A percentile compares a stretch with the other conserved stretches of the same genome.
These are phyloP conservation scores for Pythium pyrilobum DNA, from an alignment of 352 stramenopile genomes.

Conservation along the genomic window DNA sequence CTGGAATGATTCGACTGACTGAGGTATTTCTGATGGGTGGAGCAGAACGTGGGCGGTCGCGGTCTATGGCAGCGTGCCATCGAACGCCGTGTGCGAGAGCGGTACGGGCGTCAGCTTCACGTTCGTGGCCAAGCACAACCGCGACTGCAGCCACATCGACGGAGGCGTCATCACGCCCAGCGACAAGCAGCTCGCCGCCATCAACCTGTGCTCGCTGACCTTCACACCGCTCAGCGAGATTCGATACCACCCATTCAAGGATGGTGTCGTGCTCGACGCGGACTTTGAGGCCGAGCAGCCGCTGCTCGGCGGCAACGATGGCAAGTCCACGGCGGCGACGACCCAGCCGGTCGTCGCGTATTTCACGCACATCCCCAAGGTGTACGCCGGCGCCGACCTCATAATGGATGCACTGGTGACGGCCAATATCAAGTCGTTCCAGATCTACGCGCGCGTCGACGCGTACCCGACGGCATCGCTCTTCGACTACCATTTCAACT, in stretches of 20 bases:
- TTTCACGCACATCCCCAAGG: slow-evolving; percentile 13
- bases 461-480: slow-evolving; percentile 16
- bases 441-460: slow-evolving; percentile 25
- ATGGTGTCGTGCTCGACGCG: slow-evolving; percentile 8
- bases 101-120: slow-evolving; percentile 9
- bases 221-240: slow-evolving; percentile 12
- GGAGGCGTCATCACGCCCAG: background rate
- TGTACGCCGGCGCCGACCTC: slow-evolving; percentile 27
- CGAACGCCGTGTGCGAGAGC: background rate
- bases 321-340: background rate
- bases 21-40: background rate
- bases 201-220: slow-evolving; percentile 12
- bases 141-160: slow-evolving; percentile 8
- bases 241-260: slow-evolving; percentile 14
- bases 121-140: slow-evolving; percentile 3
- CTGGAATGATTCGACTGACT: background rate
- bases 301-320: background rate
- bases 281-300: slow-evolving; percentile 13
- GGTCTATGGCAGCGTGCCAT: background rate
- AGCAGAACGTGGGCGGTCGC: slow-evolving; percentile 17
- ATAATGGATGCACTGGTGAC: slow-evolving; percentile 12
- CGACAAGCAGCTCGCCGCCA: background rate
- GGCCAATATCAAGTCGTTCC: slow-evolving; percentile 23
- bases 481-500: slow-evolving; percentile 30
- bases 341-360: slow-evolving; percentile 11